Percentiles rank a stretch among this genome's conserved stretches.
Conservation (phyloP, 2,329 filamentous ascomycete species). For the Ceratocystiopsis sp. region DNA sequence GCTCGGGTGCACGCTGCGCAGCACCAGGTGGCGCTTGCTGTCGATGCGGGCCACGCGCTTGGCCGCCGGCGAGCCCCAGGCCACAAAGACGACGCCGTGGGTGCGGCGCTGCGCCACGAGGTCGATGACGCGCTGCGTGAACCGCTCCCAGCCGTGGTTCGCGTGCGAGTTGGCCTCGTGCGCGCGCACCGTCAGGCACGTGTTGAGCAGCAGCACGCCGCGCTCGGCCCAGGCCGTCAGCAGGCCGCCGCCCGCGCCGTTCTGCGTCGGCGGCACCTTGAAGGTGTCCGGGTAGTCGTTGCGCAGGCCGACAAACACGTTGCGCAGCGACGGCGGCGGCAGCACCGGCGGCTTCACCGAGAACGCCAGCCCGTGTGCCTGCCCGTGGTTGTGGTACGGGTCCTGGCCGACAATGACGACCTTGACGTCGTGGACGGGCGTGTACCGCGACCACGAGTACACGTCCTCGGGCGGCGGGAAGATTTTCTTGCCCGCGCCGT, state of each 20-base stretch:
- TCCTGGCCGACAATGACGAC: slow-evolving; percentile 91
- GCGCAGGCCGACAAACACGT: slow-evolving; percentile 80
- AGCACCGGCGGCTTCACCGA: slow-evolving; percentile 78
- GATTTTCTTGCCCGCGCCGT: slow-evolving; percentile 54
- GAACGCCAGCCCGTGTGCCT: slow-evolving; percentile 93
- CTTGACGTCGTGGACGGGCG: slow-evolving; percentile 75
- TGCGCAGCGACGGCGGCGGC: slow-evolving; percentile 76
- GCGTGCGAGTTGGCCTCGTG: slow-evolving; percentile 77
- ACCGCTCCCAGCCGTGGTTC: slow-evolving; percentile 77
- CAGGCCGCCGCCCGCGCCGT: slow-evolving; percentile 42
- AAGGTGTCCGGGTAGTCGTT: slow-evolving; percentile 75
- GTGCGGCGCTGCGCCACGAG: slow-evolving; percentile 61
- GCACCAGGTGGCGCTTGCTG: slow-evolving; percentile 56
- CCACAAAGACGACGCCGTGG: slow-evolving; percentile 80
- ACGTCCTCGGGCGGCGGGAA: slow-evolving; percentile 82
- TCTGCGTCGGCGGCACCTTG: slow-evolving; percentile 58
- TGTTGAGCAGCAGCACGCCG: slow-evolving; percentile 86
- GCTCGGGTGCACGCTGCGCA: slow-evolving; percentile 81
- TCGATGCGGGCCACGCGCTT: slow-evolving; percentile 64
- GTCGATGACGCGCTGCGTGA: slow-evolving; percentile 86
- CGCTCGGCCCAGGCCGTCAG: slow-evolving; percentile 88
- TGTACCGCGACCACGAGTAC: slow-evolving; percentile 94
- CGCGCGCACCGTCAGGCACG: slow-evolving; percentile 81
- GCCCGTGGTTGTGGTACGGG: slow-evolving; percentile 88
- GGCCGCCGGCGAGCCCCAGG: slow-evolving; percentile 77